Base-by-base conservation (phyloP, 2,329 filamentous ascomycete species). In the Phaeosphaeria sp. region DNA sequence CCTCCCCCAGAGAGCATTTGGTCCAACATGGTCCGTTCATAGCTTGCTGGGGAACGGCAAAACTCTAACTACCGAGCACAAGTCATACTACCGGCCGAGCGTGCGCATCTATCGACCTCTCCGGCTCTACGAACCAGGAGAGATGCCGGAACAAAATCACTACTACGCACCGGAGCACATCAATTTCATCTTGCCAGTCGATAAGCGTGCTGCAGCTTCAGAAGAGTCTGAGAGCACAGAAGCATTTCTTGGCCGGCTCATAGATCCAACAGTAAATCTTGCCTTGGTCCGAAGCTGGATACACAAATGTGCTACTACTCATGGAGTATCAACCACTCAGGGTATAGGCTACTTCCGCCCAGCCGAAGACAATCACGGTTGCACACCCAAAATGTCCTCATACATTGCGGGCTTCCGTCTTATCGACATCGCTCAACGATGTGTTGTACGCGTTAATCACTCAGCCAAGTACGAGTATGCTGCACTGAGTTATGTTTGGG, bases 401-500 rank as follows among this genome's bases (percentile, higher is more conserved):
- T 20, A 39, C 22, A 17, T 18, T 7, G 9, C 27, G 7, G 17
- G 48, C 17, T 43, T 47, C 21, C 21, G 30, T 30, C 33, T 48
- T 30, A 30, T 48, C 46, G 44, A 54, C 20, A 20, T 49, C 11
- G 20, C 22, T 6, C 52, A 23, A 23, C 41, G 33, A 53, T 54
- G 47, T 36, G 39, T 50, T 21, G 39, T 49, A 30, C 18, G 15
- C 1, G 22, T 46, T n/a, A 15, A 42, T 18, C 6, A 2, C 15
- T 42, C 27, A 3, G 15, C 22, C 17, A 36, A 36, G 30, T 36
- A 36, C 30, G 22, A 52, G 2, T 56, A 56, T 22, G 54, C 54
- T 20, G 54, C 54, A 11, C 43, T 56, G 2, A 56, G 54, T 43
- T 56, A 56, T 36, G 54, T 56, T 6, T 56, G 54, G 54, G 54